Evolutionary conservation across 2,329 filamentous ascomycete species (phyloP), one percentile per base, ranked within the genome.

Genomic region (Colletotrichum spinosum): DNA sequence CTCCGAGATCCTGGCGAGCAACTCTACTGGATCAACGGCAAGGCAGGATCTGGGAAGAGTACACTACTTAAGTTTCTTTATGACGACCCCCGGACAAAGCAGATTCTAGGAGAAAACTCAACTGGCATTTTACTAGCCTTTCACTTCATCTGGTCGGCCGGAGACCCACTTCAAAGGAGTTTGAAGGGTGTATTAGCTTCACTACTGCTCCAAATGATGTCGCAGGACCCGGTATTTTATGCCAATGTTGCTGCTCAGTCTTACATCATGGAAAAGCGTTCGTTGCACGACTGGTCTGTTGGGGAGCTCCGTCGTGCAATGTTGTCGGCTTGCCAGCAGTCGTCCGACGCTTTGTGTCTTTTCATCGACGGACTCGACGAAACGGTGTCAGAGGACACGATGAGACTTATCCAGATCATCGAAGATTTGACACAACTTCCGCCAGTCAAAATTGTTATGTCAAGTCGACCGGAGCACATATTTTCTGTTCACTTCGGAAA

Each of bases 21-120:
- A 1, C n/a, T 58, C 5, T 73, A 70, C 37, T 72, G 71, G 70
- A 69, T 73, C 37, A 73, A 67, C 6, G 71, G 71, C 9, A 72
- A 73, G 55, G 65, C 70, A 2, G 71, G 69, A 2, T 70, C 67
- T 9, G 72, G 72, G 6, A 73, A 73, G 25, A 69, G 61, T 37
- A 73, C 71, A 1, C 52, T 72, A 35, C 68, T 72, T 67, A 73
- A 72, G 33, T 73, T 69, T 37, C 55, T 73, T 2, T 54, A 51
- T 1, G 15, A 50, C 4, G 55, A 67, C 8, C 52, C 51, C 1
- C 65, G 52, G 49, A 72, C 69, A 4, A 17, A 46, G n/a, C n/a
- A 60, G 2, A 35, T 68, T 12, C 69, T 74, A 2, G 0, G 9
- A 53, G 17, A 48, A 3, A 48, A 33, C 35, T 11, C 4, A 2